Evolutionary conservation across 352 stramenopile genomes (phyloP).

Genomic region (Pythium graminicola): DNA sequence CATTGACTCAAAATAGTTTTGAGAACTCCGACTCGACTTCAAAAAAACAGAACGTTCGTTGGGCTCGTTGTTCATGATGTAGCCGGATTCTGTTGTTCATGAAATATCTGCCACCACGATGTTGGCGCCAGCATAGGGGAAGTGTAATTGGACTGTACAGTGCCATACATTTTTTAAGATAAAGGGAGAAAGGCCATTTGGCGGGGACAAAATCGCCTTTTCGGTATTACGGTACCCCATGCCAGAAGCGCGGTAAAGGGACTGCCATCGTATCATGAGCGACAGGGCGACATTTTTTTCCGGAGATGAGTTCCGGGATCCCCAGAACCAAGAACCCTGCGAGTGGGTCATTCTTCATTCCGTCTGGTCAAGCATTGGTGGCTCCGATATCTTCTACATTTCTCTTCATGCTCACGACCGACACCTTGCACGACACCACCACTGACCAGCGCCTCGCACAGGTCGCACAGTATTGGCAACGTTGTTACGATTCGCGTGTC

Average conservation of each 20-base stretch:
- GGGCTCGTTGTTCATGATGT: too few relatives aligned
- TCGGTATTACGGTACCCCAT: not conserved
- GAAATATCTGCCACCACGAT: too few relatives aligned
- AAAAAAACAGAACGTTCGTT: conserved; percentile 1
- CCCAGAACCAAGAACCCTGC: conserved; percentile 1
- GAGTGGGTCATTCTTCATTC: too few relatives aligned
- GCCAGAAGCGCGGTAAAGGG: not conserved
- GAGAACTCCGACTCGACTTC: conserved; percentile 1
- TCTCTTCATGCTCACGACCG: not conserved
- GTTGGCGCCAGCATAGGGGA: too few relatives aligned
- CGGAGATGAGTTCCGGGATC: not conserved
- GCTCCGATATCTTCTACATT: too few relatives aligned
- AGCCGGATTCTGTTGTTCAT: too few relatives aligned
- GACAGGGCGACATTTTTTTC: conserved; percentile 8
- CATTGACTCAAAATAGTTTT: too few relatives aligned
- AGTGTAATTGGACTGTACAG: too few relatives aligned
- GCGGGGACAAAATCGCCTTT: conserved; percentile 9
- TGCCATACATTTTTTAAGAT: too few relatives aligned
- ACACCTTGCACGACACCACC: not conserved
- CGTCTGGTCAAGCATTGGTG: too few relatives aligned
- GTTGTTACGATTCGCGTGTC: conserved; percentile 6
- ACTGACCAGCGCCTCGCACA: conserved; percentile 9
- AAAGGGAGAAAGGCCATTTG: too few relatives aligned
- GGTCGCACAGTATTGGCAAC: conserved; percentile 23
- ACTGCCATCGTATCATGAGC: not conserved